Conservation (phyloP, 2,329 filamentous ascomycete genomes). For the Cytospora paraplurivora region DNA sequence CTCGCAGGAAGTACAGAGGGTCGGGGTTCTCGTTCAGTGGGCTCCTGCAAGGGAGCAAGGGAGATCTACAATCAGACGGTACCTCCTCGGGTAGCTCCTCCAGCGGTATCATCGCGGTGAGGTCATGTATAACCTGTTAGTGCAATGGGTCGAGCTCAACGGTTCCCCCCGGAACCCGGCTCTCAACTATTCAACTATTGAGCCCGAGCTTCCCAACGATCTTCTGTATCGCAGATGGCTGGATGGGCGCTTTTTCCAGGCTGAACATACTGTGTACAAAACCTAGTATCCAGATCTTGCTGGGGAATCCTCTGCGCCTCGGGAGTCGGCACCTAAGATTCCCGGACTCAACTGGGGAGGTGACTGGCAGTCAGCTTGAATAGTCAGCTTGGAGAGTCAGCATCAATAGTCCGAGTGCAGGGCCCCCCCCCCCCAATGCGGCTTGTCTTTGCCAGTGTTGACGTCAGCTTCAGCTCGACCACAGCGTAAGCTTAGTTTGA, state of each 20-base stretch:
- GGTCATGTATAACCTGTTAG: conserved; percentile 4
- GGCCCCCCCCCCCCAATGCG: no score
- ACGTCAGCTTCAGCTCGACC: no score
- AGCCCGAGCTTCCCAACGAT: conserved; percentile 20
- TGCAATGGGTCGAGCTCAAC: neutral
- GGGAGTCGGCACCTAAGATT: neutral
- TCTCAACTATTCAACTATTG: conserved; percentile 24
- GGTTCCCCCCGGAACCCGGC: conserved; percentile 3
- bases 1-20: neutral
- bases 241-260: conserved; percentile 3
- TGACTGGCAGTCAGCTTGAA: neutral
- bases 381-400: neutral
- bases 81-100: neutral
- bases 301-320: neutral
- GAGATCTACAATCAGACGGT: neutral
- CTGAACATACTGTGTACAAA: neutral
- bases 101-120: no score
- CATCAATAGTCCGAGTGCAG: neutral
- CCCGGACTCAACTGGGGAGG: neutral
- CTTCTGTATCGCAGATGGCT: conserved; percentile 12
- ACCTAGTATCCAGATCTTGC: neutral
- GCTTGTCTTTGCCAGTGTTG: no score
- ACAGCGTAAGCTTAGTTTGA: no score
- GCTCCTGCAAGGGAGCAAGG: conserved; percentile 9
- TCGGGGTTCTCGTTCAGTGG: neutral